Evolutionary conservation across 805 yeast genomes (phyloP), one percentile per base, ranked within the genome.

Genomic region (Dipodascus albidus): DNA sequence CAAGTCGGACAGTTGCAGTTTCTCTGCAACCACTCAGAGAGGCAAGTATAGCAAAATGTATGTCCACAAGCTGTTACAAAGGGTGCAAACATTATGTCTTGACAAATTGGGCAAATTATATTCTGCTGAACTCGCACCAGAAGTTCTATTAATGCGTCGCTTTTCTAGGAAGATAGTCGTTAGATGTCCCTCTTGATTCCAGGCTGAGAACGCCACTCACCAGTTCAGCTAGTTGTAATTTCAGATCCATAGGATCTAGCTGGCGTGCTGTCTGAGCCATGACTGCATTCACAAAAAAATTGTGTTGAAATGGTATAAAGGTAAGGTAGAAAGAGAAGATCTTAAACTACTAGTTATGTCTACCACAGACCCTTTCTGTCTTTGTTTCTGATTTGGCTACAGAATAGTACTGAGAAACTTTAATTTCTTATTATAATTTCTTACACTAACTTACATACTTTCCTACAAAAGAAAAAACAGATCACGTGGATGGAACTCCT

Each of bases 41-140:
- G 57, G 52, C 67, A 67, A 17, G 70, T 73, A 62, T 82, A 81
- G 66, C 88, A 83, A 61, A 79, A 81, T 0, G 83, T 69, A 61
- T 83, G 89, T 3, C 89, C 89, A 64, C 89, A 83, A 14, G 67
- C 60, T 2, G 76, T 63, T 3, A 74, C 64, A 58, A 77, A 78
- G 3, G 89, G 88, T 3, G 71, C 70, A 54, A 72, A 72, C 84
- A 82, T 80, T 38, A 75, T 60, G 53, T 82, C 85, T 41, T 79
- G 77, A 65, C 89, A 83, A 21, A 83, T 73, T 20, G 77, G 67
- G 61, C 89, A 83, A 9, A 53, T 56, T 47, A 65, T 54, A 1
- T 55, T 48, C 19, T 59, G 53, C 42, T 60, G 60, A 24, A 61
- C 47, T 41, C 51, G 38, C 22, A 52, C 27, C 22, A 60, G 51